phyloP scores from a whole-genome alignment of 169 alveolate genomes.

The Plasmodium billcollinsi region DNA sequence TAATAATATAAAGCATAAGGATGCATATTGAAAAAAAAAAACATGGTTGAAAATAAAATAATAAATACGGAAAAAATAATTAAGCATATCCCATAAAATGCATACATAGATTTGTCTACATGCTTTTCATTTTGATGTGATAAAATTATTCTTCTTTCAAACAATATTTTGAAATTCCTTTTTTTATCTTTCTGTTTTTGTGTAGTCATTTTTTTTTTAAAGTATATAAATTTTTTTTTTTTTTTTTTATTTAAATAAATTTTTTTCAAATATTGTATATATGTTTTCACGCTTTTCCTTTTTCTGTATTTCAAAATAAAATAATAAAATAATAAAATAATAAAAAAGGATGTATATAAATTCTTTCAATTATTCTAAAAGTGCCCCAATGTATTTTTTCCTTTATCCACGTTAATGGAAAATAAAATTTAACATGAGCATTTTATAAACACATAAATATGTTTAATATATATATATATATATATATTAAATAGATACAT shows the following conservation, averaged over 20 bases:
- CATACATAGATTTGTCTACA: conserved; percentile 48
- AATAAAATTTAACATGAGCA: neutral
- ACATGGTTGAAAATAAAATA: conserved; percentile 33
- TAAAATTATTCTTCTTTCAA: conserved; percentile 62
- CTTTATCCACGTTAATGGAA: neutral
- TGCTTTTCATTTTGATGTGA: conserved; percentile 50
- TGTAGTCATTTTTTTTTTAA: conserved; percentile 7
- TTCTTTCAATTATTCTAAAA: neutral
- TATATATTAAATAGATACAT: neutral
- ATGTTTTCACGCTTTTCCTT: conserved; percentile 75
- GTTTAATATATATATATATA: too few species aligned
- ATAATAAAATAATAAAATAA: neutral
- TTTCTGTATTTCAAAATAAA: conserved; percentile 30
- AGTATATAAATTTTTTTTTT: neutral
- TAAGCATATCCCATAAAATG: conserved; percentile 69
- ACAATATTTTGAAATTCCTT: conserved; percentile 68
- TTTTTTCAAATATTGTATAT: conserved; percentile 50
- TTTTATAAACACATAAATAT: conserved; percentile 8
- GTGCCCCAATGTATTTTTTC: neutral
- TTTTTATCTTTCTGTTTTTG: conserved; percentile 39
- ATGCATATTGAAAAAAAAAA: conserved; percentile 74
- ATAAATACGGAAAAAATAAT: conserved; percentile 25
- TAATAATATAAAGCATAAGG: conserved; percentile 73
- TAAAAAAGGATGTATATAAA: neutral
- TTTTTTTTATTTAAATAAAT: conserved; percentile 33